Evolutionary conservation across 169 alveolate species (phyloP).

Genomic region (Babesia bovis): DNA sequence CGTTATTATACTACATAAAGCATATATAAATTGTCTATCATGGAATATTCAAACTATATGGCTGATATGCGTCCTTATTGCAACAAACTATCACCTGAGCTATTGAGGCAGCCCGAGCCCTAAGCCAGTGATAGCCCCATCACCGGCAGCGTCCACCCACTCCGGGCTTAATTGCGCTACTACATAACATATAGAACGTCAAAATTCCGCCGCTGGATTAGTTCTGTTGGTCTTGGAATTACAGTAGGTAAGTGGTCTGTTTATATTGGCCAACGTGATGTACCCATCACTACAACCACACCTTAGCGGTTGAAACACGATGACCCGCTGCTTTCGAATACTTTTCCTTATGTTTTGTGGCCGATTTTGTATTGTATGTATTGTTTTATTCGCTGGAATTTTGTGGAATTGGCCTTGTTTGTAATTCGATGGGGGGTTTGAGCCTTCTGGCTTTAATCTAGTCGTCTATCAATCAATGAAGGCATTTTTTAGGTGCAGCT

Average conservation of each 20-base stretch:
- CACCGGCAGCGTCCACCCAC: slow-evolving; percentile 17
- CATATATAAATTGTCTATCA: too few relatives aligned
- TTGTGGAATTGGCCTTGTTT: neutral
- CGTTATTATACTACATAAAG: too few relatives aligned
- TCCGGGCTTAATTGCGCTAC: neutral
- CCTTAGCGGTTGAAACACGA: neutral
- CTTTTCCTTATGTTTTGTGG: too few relatives aligned
- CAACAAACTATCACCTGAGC: neutral
- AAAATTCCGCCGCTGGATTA: slow-evolving; percentile 3
- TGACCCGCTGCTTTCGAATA: too few relatives aligned
- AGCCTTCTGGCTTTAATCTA: slow-evolving; percentile 4
- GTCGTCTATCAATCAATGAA: too few relatives aligned
- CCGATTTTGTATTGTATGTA: too few relatives aligned
- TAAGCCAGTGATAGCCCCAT: slow-evolving; percentile 23
- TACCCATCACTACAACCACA: neutral
- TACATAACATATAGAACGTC: neutral
- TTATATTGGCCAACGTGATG: neutral
- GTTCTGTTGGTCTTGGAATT: slow-evolving; percentile 8
- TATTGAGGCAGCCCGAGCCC: neutral
- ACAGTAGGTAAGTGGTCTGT: slow-evolving; percentile 14
- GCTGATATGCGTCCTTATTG: neutral
- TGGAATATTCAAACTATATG: neutral
- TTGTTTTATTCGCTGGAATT: neutral
- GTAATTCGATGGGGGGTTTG: slow-evolving; percentile 3
- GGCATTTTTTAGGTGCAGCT: too few relatives aligned